Evolutionary conservation across 202 grass and related monocot species (phyloP), one percentile per base, ranked within the genome.

Genomic region (Setaria italica): DNA sequence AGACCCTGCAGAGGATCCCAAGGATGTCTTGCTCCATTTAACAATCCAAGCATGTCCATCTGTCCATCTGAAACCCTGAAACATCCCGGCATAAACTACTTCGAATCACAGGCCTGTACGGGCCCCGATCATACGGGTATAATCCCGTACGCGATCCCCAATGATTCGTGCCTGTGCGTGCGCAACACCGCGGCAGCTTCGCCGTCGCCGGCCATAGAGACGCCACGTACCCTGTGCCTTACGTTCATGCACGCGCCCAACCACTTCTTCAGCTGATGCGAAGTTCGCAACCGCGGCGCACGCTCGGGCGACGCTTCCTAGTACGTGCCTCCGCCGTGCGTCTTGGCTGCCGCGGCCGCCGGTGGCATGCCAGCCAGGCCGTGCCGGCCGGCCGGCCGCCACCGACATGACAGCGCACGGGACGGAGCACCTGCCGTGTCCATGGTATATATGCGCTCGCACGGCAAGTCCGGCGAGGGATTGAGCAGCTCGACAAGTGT

Each of bases 311-410:
- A 85, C 72, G 88, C 59, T 62, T 62, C 59, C 59, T 62, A 19
- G 70, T 69, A 33, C 64, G 63, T 42, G 29, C 69, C 59, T 62
- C 33, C 43, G 58, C 7, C 80, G 62, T 50, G 79, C 70, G 58
- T 51, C 85, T 62, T 59, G 47, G 58, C 29, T 81, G 85, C 85
- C 11, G 17, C 70, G 2, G 19, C 65, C 5, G 16, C 30, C 50
- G 59, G 79, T 39, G 59, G 84, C 84, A 90, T 65, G 88, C 84
- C 88, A 90, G 84, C 73, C 73, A 78, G 69, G 84, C 84, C 33
- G 32, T 66, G 72, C 72, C 16, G 16, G 78, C 30, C 34, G 32
- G 7, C 35, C 34, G 2, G 35, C 57, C 87, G 58, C 55, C 76
- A 56, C 63, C 69, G 55, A 68, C 82, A 85, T 83, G 88, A 58